Evolutionary conservation across 441 rosid species (phyloP).

Genomic region (Euphorbia corollata): DNA sequence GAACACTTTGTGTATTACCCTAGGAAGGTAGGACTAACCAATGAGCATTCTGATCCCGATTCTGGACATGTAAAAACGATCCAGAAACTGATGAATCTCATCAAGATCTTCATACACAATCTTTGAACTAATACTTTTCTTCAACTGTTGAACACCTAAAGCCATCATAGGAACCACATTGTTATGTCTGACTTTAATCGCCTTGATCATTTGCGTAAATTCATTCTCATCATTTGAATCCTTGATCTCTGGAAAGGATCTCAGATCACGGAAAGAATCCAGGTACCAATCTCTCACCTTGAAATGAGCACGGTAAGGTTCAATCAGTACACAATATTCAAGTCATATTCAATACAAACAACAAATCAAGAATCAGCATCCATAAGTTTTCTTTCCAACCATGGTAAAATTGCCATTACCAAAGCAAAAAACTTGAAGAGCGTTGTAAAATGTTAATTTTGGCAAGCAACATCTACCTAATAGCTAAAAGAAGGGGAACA

Average conservation of each 20-base stretch:
- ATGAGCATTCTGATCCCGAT: slow-evolving; percentile 97
- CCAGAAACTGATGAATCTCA: slow-evolving; percentile 89
- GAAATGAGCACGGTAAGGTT: slow-evolving; percentile 8
- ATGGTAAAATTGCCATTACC: neutral
- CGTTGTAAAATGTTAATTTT: too few species aligned
- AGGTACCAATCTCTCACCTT: slow-evolving; percentile 97
- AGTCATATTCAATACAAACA: neutral
- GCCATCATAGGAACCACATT: slow-evolving; percentile 98
- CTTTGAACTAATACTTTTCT: slow-evolving; percentile 56
- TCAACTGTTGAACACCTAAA: slow-evolving; percentile 83
- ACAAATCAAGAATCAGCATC: neutral
- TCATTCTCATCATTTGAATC: slow-evolving; percentile 56
- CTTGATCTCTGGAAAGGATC: slow-evolving; percentile 75
- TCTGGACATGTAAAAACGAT: slow-evolving; percentile 93
- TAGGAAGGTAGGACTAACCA: slow-evolving; percentile 39
- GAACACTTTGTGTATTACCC: neutral
- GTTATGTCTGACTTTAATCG: slow-evolving; percentile 92
- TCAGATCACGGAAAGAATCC: slow-evolving; percentile 87
- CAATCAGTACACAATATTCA: neutral
- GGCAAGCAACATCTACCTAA: neutral
- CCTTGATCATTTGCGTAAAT: slow-evolving; percentile 87
- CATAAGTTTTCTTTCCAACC: neutral
- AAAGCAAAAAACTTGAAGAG: neutral
- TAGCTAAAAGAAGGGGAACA: neutral
- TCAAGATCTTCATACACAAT: slow-evolving; percentile 51